Evolutionary conservation across 352 stramenopile genomes (phyloP), one percentile per base, ranked within the genome.

Genomic region (Globisporangium sylvaticum): DNA sequence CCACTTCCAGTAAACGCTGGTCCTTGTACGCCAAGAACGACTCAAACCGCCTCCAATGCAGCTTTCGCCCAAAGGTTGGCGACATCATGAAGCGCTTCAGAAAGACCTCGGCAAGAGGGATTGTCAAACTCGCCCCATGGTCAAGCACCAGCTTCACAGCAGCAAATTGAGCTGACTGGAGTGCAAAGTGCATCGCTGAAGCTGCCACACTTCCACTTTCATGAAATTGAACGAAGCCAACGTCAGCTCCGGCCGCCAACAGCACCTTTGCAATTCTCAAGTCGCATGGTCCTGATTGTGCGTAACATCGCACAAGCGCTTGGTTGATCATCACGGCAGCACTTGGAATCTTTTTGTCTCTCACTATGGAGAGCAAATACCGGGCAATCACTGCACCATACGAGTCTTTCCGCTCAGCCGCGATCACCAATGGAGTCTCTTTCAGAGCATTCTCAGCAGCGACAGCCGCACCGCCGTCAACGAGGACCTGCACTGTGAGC

Each of bases 121-220:
- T 29, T 10, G 71, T 79, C 4, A 89, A 37, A 6, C 10, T 66
- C 3, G 73, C 79, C 15, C 77, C 79, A 29, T 86, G 55, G 22
- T 86, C 70, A 10, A 84, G 37, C 4, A 89, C 63, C 1, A 89
- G 44, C 15, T 83, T 79, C 7, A 83, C 73, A 37, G 42, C 66
- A 9, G 69, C 53, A 53, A 77, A 75, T 53, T 88, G 74, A 31
- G 68, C 68, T 18, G 63, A 74, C 3, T 74, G 58, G 29, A 90
- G 69, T 2, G 78, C 74, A 29, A 74, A 66, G 6, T 58, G 55
- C 42, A 90, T 66, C 7, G 79, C 74, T 1, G 81, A 87, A 27
- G 50, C 22, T 15, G 32, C 25, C 1, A 18, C 10, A 1, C 1
- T 22, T 14, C 46, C 50, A 8, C 65, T 37, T 6, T 42, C 48